These are phyloP conservation scores for Candida argentea DNA, from an alignment of 805 yeast genomes.

Conservation along the genomic window DNA sequence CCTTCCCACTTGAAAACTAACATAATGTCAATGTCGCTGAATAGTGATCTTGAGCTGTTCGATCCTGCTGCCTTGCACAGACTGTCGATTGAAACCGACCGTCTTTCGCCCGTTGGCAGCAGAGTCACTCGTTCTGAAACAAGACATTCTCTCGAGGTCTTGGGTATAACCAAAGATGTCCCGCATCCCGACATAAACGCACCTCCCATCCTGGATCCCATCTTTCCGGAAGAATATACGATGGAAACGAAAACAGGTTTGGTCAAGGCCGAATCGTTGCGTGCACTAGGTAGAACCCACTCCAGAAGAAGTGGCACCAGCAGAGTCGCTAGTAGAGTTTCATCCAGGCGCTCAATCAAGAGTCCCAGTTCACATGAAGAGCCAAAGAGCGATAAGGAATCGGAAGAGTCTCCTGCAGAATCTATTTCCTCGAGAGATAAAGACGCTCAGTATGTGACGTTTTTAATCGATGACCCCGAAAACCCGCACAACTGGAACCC, in stretches of 20 bases:
- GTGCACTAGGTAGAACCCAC: constrained; percentile 47
- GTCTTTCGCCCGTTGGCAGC: neutral
- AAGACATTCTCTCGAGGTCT: constrained; percentile 50
- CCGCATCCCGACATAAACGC: constrained; percentile 42
- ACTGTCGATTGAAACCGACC: no score
- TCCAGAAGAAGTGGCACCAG: constrained; percentile 7
- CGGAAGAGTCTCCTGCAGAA: constrained; percentile 14
- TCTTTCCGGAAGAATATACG: constrained; percentile 89
- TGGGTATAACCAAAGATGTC: constrained; percentile 43
- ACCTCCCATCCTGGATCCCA: constrained; percentile 46
- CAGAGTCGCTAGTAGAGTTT: no score
- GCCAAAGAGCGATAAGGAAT: constrained; percentile 11
- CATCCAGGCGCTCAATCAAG: constrained; percentile 4
- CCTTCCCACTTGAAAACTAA: no score
- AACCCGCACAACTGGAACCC: constrained; percentile 83
- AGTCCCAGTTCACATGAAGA: no score
- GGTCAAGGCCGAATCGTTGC: constrained; percentile 70
- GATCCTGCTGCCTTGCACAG: no score
- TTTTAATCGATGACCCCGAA: constrained; percentile 67
- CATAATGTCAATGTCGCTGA: no score
- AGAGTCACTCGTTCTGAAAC: constrained; percentile 54
- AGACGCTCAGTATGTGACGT: constrained; percentile 75
- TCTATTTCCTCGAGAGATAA: constrained; percentile 9
- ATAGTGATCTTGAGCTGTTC: no score
- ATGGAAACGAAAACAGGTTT: constrained; percentile 83